Evolutionary conservation across 2,329 filamentous ascomycete genomes (phyloP).

Genomic region (Cordyceps farinosa): DNA sequence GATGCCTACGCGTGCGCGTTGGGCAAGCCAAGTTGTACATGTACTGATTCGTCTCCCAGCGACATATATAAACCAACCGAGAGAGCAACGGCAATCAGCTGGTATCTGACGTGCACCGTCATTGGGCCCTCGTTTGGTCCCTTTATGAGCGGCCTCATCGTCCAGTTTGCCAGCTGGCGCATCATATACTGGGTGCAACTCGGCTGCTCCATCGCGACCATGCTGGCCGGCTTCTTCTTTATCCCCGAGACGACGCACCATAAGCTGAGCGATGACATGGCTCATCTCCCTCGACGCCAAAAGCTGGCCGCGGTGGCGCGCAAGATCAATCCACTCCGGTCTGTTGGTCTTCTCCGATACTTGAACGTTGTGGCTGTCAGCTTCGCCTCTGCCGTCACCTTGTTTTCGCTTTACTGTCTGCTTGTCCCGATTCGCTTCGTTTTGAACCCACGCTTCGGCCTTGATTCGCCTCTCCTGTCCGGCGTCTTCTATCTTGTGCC

Average conservation of each 20-base stretch:
- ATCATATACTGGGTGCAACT: conserved; percentile 76
- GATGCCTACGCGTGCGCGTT: conserved; percentile 25
- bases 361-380: conserved; percentile 62
- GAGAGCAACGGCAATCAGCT: conserved; percentile 68
- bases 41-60: conserved; percentile 25
- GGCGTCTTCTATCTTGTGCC: conserved; percentile 74
- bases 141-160: conserved; percentile 72
- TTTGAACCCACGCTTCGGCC: conserved; percentile 68
- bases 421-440: conserved; percentile 67
- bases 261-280: conserved; percentile 59
- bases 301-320: conserved; percentile 54
- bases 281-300: conserved; percentile 45
- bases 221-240: conserved; percentile 59
- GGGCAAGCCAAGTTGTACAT: conserved; percentile 17
- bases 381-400: conserved; percentile 58
- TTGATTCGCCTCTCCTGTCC: conserved; percentile 62
- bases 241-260: conserved; percentile 71
- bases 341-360: conserved; percentile 62
- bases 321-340: conserved; percentile 64
- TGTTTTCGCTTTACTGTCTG: conserved; percentile 69
- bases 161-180: conserved; percentile 70
- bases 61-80: conserved; percentile 64
- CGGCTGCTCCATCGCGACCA: conserved; percentile 59
- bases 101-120: conserved; percentile 68
- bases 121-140: conserved; percentile 68